phyloP scores from a whole-genome alignment of 441 rosid genomes.

The Gossypium gossypioides region DNA sequence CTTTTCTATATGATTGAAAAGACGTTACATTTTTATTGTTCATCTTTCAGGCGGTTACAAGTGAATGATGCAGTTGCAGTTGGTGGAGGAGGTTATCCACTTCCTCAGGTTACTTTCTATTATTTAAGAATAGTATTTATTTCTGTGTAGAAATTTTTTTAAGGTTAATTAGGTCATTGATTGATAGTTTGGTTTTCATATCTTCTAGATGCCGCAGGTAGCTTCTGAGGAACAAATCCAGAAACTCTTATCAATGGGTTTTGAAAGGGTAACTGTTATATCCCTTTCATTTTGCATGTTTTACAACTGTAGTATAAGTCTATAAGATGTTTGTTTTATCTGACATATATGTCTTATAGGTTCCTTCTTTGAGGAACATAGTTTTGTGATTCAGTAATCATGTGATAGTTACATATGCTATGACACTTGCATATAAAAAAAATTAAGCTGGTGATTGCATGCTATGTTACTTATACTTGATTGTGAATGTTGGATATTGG shows the following conservation, averaged over 20 bases:
- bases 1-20: neutral
- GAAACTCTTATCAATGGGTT: conserved; percentile 83
- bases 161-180: neutral
- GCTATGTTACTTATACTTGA: neutral
- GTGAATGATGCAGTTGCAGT: conserved; percentile 26
- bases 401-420: neutral
- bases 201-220: conserved; percentile 27
- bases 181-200: conserved; percentile 5
- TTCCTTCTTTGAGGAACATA: neutral
- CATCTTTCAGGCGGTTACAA: conserved; percentile 25
- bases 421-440: neutral
- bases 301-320: neutral
- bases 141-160: neutral
- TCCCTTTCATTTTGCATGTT: neutral
- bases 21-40: conserved; percentile 6
- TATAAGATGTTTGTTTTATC: neutral
- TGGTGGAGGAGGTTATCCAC: conserved; percentile 26
- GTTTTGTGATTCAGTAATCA: neutral
- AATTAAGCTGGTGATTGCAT: neutral
- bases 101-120: conserved; percentile 36
- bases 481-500: neutral
- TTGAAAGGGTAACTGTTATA: conserved; percentile 55
- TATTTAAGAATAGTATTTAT: neutral
- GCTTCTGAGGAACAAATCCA: conserved; percentile 62
- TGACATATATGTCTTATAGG: neutral